Evolutionary conservation across 1,284 basidiomycete genomes (phyloP).

Genomic region (Cryptococcus sp.): DNA sequence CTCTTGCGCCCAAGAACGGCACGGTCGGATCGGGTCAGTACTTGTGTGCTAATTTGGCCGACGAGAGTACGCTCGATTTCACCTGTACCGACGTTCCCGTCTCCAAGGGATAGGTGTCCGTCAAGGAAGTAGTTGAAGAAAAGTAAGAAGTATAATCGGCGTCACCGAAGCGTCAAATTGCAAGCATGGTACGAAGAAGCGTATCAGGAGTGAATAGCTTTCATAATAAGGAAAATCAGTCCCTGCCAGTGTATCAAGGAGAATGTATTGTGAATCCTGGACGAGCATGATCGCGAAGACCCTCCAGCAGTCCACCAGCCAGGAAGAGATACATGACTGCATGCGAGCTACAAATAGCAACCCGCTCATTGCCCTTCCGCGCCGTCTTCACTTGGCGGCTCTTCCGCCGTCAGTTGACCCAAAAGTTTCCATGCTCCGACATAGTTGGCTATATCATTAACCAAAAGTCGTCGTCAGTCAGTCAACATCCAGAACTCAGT

Average conservation of each 20-base stretch:
- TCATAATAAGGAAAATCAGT: too few species aligned
- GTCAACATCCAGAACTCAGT: background rate
- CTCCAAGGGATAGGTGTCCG: slow-evolving; percentile 7
- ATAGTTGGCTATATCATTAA: slow-evolving; percentile 42
- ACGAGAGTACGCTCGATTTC: slow-evolving; percentile 32
- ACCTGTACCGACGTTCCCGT: slow-evolving; percentile 29
- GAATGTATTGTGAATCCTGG: too few species aligned
- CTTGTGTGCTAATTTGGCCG: slow-evolving; percentile 32
- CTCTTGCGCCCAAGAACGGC: slow-evolving; percentile 22
- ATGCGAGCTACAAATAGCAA: too few species aligned
- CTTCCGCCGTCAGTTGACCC: slow-evolving; percentile 53
- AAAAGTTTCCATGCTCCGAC: slow-evolving; percentile 52
- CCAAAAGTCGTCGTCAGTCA: slow-evolving; percentile 18
- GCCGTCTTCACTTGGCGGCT: slow-evolving; percentile 40
- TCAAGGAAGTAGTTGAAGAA: too few species aligned
- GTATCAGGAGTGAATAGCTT: too few species aligned
- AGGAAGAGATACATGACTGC: too few species aligned
- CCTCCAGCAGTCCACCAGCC: too few species aligned
- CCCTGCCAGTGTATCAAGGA: too few species aligned
- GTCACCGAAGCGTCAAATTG: too few species aligned
- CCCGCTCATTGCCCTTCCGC: slow-evolving; percentile 18
- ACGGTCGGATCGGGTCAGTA: slow-evolving; percentile 21
- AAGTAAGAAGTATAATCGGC: too few species aligned
- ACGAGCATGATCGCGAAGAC: too few species aligned
- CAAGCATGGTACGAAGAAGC: too few species aligned